Base-by-base conservation (phyloP, 805 yeast genomes). In the Ogataea populi-albae region DNA sequence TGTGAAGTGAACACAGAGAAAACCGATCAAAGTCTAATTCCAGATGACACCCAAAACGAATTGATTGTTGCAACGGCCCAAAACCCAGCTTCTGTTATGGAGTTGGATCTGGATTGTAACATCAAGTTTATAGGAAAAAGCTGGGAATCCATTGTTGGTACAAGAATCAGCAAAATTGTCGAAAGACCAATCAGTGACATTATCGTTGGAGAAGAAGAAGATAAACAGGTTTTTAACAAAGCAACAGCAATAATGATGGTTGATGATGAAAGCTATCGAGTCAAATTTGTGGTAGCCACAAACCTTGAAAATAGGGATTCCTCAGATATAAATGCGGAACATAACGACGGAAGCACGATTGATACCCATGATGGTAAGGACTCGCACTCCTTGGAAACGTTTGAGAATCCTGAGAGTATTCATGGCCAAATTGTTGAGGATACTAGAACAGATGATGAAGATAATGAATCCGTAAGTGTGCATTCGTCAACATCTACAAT, bases 141-240 rank as follows among this genome's bases (percentile, higher is more conserved):
- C 45, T 91, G 97, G 96, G 82, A 79, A 45, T 54, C 71, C 6
- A 70, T 88, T 6, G 86, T 86, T 7, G 94, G 94, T 1, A 81
- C 87, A 0, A 66, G 66, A 10, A 65, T 73, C 4, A 57, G 62
- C 9, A 77, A 79, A 52, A 66, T 84, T n/a, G 39, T 77, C 4
- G 61, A 68, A 23, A 66, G 69, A 35, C 81, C 85, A 1, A 75
- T 86, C 1, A 65, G 81, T 2, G 69, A 73, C 30, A 65, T 85
- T n/a, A 71, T 87, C 4, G 58, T 78, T 10, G 95, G 94, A 3
- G 68, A 69, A 6, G 73, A 68, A 3, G 73, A 71, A 5, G 96
- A 87, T 59, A 72, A 73, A 43, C 55, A 62, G 23, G 84, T 87
- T 11, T 87, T 87, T 51, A 66, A 73, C 35, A 71, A 76, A 32